Evolutionary conservation across 2,329 filamentous ascomycete genomes (phyloP), one percentile per base, ranked within the genome.

Genomic region (Alternaria sp.): DNA sequence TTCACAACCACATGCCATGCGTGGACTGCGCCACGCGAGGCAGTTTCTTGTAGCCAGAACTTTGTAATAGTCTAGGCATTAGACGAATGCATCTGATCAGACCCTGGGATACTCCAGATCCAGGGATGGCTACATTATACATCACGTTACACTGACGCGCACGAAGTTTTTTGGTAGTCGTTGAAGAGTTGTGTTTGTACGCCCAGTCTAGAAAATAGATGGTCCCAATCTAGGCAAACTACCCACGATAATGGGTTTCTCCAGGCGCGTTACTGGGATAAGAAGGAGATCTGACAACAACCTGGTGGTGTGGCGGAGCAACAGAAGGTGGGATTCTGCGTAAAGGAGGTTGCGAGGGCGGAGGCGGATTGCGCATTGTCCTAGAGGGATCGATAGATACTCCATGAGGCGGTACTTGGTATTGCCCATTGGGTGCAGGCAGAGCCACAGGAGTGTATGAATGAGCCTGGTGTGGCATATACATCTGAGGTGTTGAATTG

Each of bases 111-210:
- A 22, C 25, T 11, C 18, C 7, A 30, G 4, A 12, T 5, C 10
- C 16, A 46, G 27, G 10, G 44, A 46, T 5, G 4, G 10, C 9
- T 22, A 22, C 11, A 41, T 6, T 22, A 16, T 12, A 41, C 18
- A 22, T 11, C 12, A 43, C 12, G 12, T 25, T 6, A 14, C n/a
- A 5, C 45, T 14, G 18, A 12, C 11, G 9, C 16, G 0, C 4
- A 10, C 2, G 12, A n/a, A 32, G 10, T 14, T 10, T 2, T 16
- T 2, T 2, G n/a, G 1, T 48, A 1, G 4, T 18, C n/a, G n/a
- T 28, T 16, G 0, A 1, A 20, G n/a, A 32, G 1, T 20, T n/a
- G 10, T 48, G 12, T 1, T 12, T 32, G 12, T 12, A 16, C 12
- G 5, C 16, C n/a, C 20, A 11, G 2, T 20, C 11, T 20, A 3